Percentiles rank a stretch among this genome's conserved stretches.
These are phyloP conservation scores for Loxodes magnus DNA, from an alignment of 73 alveolate species.

Conservation along the genomic window DNA sequence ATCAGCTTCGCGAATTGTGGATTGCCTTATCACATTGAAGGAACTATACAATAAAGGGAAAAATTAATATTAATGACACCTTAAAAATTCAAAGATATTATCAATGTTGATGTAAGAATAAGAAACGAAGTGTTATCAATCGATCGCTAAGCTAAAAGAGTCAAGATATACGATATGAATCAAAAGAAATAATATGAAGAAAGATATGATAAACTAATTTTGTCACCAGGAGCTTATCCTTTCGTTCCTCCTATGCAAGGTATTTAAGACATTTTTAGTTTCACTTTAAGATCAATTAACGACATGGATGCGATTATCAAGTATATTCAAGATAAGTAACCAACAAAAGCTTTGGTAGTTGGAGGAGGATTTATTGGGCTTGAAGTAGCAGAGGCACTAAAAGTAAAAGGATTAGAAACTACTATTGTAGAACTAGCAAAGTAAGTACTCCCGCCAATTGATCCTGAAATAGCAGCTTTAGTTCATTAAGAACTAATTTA, in stretches of 20 bases:
- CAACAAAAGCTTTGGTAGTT: background rate
- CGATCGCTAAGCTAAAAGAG: background rate
- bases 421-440: slow-evolving; percentile 1
- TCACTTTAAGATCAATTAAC: background rate
- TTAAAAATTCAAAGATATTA: background rate
- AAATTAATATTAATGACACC: no score
- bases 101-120: background rate
- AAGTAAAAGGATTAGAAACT: background rate
- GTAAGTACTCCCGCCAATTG: slow-evolving; percentile 7
- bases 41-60: no score
- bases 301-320: slow-evolving; percentile 1
- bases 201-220: background rate
- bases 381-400: slow-evolving; percentile 9
- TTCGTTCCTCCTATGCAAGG: slow-evolving; percentile 5
- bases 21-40: background rate
- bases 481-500: background rate
- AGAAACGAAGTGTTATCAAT: background rate
- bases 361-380: slow-evolving; percentile 18
- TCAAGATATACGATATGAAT: no score
- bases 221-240: slow-evolving; percentile 6
- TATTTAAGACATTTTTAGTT: background rate
- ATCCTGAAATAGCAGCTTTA: no score
- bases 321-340: background rate
- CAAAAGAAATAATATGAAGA: no score
- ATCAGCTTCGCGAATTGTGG: background rate